Evolutionary conservation across 805 yeast species (phyloP).

Genomic region (Candida hispaniensis): DNA sequence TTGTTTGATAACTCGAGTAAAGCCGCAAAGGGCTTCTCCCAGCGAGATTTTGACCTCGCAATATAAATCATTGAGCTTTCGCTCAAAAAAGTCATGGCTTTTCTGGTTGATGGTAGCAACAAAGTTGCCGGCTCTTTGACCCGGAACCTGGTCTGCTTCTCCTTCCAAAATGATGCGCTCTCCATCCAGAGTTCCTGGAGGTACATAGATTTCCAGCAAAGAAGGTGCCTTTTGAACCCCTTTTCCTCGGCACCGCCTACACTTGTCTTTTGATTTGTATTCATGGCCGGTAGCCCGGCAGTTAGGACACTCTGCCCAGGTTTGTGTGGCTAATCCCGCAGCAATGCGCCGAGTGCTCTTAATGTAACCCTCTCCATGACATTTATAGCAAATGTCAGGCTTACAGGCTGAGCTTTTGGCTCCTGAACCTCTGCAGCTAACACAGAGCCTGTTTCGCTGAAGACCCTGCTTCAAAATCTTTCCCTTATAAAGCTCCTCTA

Average conservation of each 20-base stretch:
- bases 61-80: constrained; percentile 56
- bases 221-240: constrained; percentile 54
- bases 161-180: constrained; percentile 52
- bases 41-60: constrained; percentile 51
- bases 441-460: constrained; percentile 63
- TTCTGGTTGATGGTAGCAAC: constrained; percentile 47
- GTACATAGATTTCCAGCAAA: constrained; percentile 64
- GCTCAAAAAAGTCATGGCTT: constrained; percentile 39
- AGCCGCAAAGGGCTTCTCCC: constrained; percentile 79
- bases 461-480: constrained; percentile 64
- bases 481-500: constrained; percentile 73
- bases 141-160: constrained; percentile 69
- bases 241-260: constrained; percentile 65
- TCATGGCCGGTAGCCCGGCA: constrained; percentile 66
- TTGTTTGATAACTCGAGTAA: constrained; percentile 53
- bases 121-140: constrained; percentile 68
- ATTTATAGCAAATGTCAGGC: constrained; percentile 46
- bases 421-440: constrained; percentile 66
- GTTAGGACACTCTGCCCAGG: constrained; percentile 46
- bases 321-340: constrained; percentile 64
- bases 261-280: constrained; percentile 53
- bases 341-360: constrained; percentile 54
- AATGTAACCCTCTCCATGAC: constrained; percentile 62
- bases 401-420: constrained; percentile 47
- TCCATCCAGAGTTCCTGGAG: constrained; percentile 55